phyloP scores from a whole-genome alignment of 169 alveolate genomes.

The Blepharisma undulans region DNA sequence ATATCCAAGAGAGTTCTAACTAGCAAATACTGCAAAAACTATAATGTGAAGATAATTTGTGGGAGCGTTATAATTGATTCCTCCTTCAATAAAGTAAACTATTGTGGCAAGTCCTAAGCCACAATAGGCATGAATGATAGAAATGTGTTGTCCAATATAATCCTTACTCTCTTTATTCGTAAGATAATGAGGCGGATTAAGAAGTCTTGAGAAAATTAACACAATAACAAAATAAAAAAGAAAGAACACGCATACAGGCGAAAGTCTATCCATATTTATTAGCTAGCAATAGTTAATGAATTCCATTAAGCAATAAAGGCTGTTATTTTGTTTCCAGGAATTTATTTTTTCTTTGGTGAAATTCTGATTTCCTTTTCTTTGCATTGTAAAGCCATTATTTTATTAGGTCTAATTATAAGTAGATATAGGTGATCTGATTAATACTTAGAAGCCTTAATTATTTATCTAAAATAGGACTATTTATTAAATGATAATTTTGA shows the following conservation, averaged over 20 bases:
- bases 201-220: not conserved
- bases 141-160: slow-evolving; percentile 29
- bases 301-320: not conserved
- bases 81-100: not conserved
- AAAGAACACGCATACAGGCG: not conserved
- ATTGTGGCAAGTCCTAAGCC: not conserved
- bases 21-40: slow-evolving; percentile 2
- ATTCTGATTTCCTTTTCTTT: not conserved
- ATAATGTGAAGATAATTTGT: not conserved
- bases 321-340: not conserved
- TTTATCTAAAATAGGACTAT: not conserved
- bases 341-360: not conserved
- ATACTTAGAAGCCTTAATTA: not conserved
- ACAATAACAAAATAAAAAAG: not conserved
- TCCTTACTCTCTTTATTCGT: not conserved
- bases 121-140: slow-evolving; percentile 9
- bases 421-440: not conserved
- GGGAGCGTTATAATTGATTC: slow-evolving; percentile 24
- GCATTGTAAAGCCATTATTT: not conserved
- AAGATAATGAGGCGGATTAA: not conserved
- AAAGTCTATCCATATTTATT: slow-evolving; percentile 15
- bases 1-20: slow-evolving; percentile 32
- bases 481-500: not conserved
- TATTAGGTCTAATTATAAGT: not conserved
- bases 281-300: not conserved